Evolutionary conservation across 129 eudicot species (phyloP).

Genomic region (Artemisia argyi): DNA sequence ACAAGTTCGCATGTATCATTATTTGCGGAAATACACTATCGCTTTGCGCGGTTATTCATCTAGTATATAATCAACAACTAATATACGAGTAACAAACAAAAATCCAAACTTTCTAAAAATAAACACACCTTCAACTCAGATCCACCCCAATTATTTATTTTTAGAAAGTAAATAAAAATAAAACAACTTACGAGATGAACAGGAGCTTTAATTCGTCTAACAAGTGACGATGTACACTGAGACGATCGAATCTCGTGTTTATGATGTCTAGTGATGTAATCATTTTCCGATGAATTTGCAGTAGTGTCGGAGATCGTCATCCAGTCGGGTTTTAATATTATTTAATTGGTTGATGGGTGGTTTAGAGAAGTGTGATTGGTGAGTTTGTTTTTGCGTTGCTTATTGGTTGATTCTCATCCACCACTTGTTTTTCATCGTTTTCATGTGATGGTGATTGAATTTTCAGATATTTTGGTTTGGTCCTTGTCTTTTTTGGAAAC

Average conservation of each 20-base stretch:
- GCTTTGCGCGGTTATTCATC: no score
- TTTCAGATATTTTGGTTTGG: not conserved
- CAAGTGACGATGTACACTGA: slow-evolving; percentile 17
- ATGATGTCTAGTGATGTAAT: slow-evolving; percentile 13
- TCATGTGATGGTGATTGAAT: not conserved
- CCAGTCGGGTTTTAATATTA: not conserved
- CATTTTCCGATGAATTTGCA: not conserved
- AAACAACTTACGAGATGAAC: slow-evolving; percentile 15
- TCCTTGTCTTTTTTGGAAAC: not conserved
- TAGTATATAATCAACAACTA: no score
- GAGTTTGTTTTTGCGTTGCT: not conserved
- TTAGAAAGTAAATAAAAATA: not conserved
- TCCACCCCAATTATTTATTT: not conserved
- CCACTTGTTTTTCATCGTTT: not conserved
- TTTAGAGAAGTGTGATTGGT: slow-evolving; percentile 5
- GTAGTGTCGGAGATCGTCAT: slow-evolving; percentile 9
- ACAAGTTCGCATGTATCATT: no score
- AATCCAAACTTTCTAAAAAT: not conserved
- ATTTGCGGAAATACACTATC: no score
- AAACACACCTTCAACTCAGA: slow-evolving; percentile 2
- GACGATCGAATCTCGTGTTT: slow-evolving; percentile 12
- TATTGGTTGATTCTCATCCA: slow-evolving; percentile 12
- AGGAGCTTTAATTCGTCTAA: slow-evolving; percentile 14
- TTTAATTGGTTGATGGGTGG: slow-evolving; percentile 13
- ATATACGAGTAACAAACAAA: no score